Conservation (phyloP, 768 basidiomycete genomes). For the Russula virescens region DNA sequence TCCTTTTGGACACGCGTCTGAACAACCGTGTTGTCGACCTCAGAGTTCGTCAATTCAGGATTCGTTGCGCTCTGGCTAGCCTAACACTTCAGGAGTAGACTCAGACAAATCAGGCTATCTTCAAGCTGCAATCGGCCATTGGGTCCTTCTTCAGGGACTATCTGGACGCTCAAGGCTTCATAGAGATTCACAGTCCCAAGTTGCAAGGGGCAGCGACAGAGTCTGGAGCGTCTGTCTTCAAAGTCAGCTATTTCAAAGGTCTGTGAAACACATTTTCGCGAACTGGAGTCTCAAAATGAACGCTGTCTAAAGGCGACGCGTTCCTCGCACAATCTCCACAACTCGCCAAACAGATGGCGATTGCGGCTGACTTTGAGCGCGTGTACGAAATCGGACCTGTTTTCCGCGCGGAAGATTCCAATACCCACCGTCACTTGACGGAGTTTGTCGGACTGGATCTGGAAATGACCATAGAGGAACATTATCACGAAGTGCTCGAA, state of each 20-base stretch:
- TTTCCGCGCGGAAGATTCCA: constrained; percentile 96
- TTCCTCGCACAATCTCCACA: constrained; percentile 97
- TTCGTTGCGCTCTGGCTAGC: neutral
- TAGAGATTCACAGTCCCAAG: constrained; percentile 97
- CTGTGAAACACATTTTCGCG: constrained; percentile 20
- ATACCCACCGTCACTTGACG: constrained; percentile 96
- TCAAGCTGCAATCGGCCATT: constrained; percentile 86
- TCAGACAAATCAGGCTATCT: constrained; percentile 92
- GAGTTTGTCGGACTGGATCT: constrained; percentile 99
- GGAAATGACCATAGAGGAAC: constrained; percentile 98
- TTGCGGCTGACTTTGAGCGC: constrained; percentile 95
- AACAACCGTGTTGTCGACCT: constrained; percentile 94
- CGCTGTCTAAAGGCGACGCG: constrained; percentile 55
- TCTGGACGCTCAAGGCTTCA: constrained; percentile 69
- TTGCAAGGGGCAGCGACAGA: constrained; percentile 96
- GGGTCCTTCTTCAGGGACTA: constrained; percentile 82
- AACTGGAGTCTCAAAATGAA: neutral
- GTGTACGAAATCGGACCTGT: constrained; percentile 97
- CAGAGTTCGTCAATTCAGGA: constrained; percentile 48
- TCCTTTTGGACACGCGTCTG: constrained; percentile 88
- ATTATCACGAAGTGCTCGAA: constrained; percentile 97
- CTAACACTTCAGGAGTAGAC: constrained; percentile 46
- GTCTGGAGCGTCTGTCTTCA: constrained; percentile 95
- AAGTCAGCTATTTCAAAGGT: constrained; percentile 98
- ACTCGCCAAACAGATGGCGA: constrained; percentile 98